Percentiles rank a stretch among this genome's conserved stretches.
Conservation (phyloP, 1,284 basidiomycete genomes). For the Cutaneotrichosporon dermatis region DNA sequence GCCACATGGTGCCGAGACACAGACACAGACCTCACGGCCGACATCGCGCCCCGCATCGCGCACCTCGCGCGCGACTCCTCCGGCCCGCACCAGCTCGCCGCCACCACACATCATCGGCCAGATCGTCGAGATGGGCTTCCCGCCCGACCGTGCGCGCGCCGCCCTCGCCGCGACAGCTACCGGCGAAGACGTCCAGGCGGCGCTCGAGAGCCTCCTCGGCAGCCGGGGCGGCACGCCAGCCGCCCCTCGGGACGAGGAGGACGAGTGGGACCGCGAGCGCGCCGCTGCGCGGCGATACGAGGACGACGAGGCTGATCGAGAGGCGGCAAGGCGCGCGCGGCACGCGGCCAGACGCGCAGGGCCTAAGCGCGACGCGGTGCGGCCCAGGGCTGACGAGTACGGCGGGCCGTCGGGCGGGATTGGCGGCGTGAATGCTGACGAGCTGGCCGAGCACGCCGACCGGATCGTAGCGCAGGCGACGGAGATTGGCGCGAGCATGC, state of each 20-base stretch:
- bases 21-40: neutral
- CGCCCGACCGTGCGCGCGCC: constrained; percentile 63
- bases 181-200: constrained; percentile 69
- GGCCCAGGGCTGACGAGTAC: neutral
- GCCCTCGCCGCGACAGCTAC: constrained; percentile 67
- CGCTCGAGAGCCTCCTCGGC: constrained; percentile 67
- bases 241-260: constrained; percentile 22
- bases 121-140: constrained; percentile 93
- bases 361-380: constrained; percentile 11
- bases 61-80: neutral
- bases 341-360: constrained; percentile 15
- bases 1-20: neutral
- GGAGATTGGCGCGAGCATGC: constrained; percentile 74
- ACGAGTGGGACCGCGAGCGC: constrained; percentile 38
- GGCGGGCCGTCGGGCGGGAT: constrained; percentile 2
- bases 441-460: constrained; percentile 61
- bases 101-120: constrained; percentile 85
- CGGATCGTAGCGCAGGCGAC: constrained; percentile 79
- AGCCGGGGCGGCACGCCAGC: constrained; percentile 43
- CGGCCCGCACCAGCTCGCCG: constrained; percentile 57
- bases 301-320: constrained; percentile 41
- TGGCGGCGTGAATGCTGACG: constrained; percentile 5
- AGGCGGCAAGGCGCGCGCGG: constrained; percentile 10
- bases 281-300: constrained; percentile 30
- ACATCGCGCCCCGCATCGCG: neutral